Conservation (phyloP, 2,329 filamentous ascomycete species). For the Juglanconis sp. region DNA sequence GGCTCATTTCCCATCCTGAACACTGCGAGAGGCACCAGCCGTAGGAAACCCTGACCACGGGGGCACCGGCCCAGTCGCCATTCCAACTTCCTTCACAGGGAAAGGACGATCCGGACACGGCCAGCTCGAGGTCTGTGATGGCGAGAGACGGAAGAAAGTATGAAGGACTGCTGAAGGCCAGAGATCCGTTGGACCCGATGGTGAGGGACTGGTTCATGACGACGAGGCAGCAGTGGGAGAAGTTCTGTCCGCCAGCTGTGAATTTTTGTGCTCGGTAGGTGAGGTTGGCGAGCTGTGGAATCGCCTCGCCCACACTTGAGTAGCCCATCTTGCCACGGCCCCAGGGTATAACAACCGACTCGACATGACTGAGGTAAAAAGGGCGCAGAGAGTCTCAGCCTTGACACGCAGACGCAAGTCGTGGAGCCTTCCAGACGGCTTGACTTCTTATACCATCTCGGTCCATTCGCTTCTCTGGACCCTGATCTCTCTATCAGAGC, state of each 20-base stretch:
- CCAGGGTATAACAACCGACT: too few relatives aligned
- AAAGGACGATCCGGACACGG: constrained; percentile 17
- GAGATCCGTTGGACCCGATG: not conserved
- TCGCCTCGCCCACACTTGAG: not conserved
- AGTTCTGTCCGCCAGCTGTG: constrained; percentile 23
- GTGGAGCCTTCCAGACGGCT: too few relatives aligned
- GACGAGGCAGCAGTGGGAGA: constrained; percentile 26
- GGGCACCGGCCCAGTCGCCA: constrained; percentile 18
- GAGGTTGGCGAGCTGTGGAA: constrained; percentile 10
- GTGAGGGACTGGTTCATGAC: constrained; percentile 19
- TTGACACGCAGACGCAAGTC: too few relatives aligned
- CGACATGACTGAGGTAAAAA: too few relatives aligned
- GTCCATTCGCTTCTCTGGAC: too few relatives aligned
- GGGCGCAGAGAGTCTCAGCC: too few relatives aligned
- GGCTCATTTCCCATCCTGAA: constrained; percentile 24
- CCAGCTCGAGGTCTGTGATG: constrained; percentile 14
- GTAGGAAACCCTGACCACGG: constrained; percentile 21
- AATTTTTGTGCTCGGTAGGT: not conserved
- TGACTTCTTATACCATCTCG: too few relatives aligned
- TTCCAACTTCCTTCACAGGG: constrained; percentile 24
- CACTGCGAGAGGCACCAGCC: constrained; percentile 21
- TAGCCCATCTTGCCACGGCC: not conserved
- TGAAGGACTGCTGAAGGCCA: constrained; percentile 17
- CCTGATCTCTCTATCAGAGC: not conserved
- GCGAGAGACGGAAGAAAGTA: constrained; percentile 12